Percentiles rank a stretch among this genome's conserved stretches.
phyloP scores from a whole-genome alignment of 169 alveolate genomes.

The Plasmodium sp. region DNA sequence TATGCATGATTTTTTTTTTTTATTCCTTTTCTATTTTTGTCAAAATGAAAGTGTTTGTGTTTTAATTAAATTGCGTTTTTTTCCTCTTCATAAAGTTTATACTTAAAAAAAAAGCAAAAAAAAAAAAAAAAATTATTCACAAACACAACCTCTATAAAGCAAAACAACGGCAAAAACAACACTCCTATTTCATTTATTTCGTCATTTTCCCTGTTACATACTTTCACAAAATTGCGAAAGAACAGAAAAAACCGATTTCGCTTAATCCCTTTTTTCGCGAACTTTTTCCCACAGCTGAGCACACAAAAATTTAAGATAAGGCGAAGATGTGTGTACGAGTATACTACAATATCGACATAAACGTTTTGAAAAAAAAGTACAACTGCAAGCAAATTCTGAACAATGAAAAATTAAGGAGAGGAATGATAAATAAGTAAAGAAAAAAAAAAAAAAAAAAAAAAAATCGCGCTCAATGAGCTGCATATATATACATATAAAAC shows the following conservation, averaged over 20 bases:
- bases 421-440: conserved; percentile 38
- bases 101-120: not conserved
- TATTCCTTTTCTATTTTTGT: not conserved
- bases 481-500: not conserved
- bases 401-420: conserved; percentile 31
- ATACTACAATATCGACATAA: conserved; percentile 25
- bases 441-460: not conserved
- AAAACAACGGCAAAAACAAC: not conserved
- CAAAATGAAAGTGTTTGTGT: not conserved
- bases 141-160: not conserved
- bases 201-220: not conserved
- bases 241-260: not conserved
- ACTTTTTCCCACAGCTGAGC: not conserved
- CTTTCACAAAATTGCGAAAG: not conserved
- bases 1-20: not conserved
- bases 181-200: not conserved
- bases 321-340: conserved; percentile 56
- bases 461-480: not conserved
- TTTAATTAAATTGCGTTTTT: not conserved
- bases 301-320: not conserved
- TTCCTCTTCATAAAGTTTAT: not conserved
- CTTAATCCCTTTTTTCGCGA: not conserved
- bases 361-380: conserved; percentile 18
- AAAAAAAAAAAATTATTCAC: not conserved
- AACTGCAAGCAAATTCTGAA: conserved; percentile 25